A percentile compares a stretch with the other conserved stretches of the same genome.
Evolutionary conservation across 1,139 yeast genomes (phyloP).

Genomic region (Lizanozyma gosingica): DNA sequence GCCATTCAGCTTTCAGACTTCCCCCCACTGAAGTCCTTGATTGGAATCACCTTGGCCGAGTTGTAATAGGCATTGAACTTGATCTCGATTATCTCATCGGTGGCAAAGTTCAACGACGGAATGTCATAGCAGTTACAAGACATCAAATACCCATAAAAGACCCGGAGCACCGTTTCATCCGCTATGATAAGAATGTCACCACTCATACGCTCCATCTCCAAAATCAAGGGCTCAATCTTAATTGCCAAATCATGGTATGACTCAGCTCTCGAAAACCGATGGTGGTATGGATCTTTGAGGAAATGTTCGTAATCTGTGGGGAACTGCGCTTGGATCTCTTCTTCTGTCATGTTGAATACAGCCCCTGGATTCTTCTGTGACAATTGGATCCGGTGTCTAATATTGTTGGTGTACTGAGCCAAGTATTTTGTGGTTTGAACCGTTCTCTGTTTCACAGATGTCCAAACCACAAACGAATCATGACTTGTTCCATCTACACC

Average conservation of each 20-base stretch:
- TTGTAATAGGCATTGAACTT: constrained; percentile 84
- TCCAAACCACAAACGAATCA: constrained; percentile 72
- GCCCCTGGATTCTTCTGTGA: constrained; percentile 91
- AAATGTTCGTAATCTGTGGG: constrained; percentile 68
- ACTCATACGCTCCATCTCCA: constrained; percentile 87
- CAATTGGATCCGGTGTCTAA: constrained; percentile 70
- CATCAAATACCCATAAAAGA: constrained; percentile 89
- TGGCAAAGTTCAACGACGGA: constrained; percentile 68
- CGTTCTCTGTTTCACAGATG: constrained; percentile 82
- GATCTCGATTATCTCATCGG: constrained; percentile 78
- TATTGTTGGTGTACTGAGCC: constrained; percentile 42
- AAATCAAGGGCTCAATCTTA: constrained; percentile 82
- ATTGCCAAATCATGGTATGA: constrained; percentile 94
- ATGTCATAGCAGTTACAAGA: constrained; percentile 83
- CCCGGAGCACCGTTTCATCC: constrained; percentile 83
- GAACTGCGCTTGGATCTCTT: constrained; percentile 47
- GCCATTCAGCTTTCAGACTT: too few species aligned
- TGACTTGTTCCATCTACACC: constrained; percentile 42
- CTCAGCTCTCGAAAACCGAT: constrained; percentile 85
- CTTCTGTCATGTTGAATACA: constrained; percentile 57
- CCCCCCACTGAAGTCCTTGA: constrained; percentile 15
- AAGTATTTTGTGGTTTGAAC: constrained; percentile 70
- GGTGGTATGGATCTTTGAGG: constrained; percentile 78
- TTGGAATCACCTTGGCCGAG: constrained; percentile 43
- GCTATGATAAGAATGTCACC: constrained; percentile 88